Conservation (phyloP, 1,139 yeast genomes). For the Blastobotrys apis region DNA sequence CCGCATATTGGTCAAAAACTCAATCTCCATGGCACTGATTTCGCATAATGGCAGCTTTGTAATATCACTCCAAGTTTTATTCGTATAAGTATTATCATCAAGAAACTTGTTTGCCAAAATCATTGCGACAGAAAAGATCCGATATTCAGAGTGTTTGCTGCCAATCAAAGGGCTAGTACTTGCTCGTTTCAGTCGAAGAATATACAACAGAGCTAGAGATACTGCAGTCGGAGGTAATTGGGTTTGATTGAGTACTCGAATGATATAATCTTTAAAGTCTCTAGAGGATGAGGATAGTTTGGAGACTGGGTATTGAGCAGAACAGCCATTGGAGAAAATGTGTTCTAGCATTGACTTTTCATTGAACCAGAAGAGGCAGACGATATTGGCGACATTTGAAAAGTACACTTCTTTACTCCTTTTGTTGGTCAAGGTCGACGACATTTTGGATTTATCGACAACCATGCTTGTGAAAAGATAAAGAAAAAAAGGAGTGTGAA, state of each 20-base stretch:
- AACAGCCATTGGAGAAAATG: background rate
- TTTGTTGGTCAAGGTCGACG: too few relatives aligned
- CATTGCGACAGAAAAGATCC: conserved; percentile 61
- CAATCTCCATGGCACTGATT: conserved; percentile 61
- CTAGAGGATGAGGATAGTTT: conserved; percentile 21
- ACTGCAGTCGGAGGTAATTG: conserved; percentile 36
- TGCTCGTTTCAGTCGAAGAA: conserved; percentile 31
- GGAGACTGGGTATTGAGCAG: conserved; percentile 6
- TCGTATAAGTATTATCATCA: conserved; percentile 91
- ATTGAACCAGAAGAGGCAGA: conserved; percentile 34
- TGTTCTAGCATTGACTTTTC: background rate
- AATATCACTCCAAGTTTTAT: conserved; percentile 89
- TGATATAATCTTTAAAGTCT: conserved; percentile 27
- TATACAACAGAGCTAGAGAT: conserved; percentile 36
- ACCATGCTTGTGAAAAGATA: too few relatives aligned
- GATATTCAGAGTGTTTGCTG: conserved; percentile 44
- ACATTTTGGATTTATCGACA: too few relatives aligned
- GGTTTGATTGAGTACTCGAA: conserved; percentile 31
- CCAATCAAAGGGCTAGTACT: conserved; percentile 30
- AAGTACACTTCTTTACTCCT: conserved; percentile 19
- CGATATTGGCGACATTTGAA: conserved; percentile 30
- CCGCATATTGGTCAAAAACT: conserved; percentile 33
- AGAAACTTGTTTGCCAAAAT: conserved; percentile 86
- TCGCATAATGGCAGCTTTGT: conserved; percentile 60
- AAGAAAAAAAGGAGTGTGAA: too few relatives aligned